phyloP scores from a whole-genome alignment of 257 asterid species.

The Solanum paucissectum region DNA sequence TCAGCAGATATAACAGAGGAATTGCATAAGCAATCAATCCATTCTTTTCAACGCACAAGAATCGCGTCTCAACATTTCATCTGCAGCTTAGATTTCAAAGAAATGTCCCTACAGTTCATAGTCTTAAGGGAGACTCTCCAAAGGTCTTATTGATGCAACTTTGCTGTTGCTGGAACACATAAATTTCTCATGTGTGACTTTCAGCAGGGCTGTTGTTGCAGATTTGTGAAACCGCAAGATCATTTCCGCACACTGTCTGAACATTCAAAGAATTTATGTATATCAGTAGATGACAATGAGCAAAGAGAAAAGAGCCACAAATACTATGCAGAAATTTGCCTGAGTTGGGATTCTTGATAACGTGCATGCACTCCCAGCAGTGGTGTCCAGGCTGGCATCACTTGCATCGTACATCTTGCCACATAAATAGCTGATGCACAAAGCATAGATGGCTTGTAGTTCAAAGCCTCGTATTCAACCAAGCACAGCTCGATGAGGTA shows the following conservation, averaged over 20 bases:
- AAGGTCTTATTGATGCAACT: constrained; percentile 63
- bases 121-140: constrained; percentile 41
- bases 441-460: constrained; percentile 79
- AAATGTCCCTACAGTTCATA: neutral
- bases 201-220: constrained; percentile 48
- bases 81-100: neutral
- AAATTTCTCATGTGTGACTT: constrained; percentile 63
- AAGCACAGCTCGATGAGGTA: constrained; percentile 90
- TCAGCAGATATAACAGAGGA: neutral
- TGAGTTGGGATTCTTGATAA: constrained; percentile 61
- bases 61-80: neutral
- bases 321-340: constrained; percentile 22
- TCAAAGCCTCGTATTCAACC: constrained; percentile 74
- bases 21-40: neutral
- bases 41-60: neutral
- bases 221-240: constrained; percentile 69
- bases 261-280: neutral
- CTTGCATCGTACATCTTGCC: constrained; percentile 65
- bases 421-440: constrained; percentile 92
- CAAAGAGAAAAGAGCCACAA: neutral
- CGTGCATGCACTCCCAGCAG: constrained; percentile 55
- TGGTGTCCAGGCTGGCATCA: constrained; percentile 70
- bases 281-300: constrained; percentile 1
- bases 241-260: constrained; percentile 69
- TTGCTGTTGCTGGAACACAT: constrained; percentile 23